These are phyloP conservation scores for Phaseolus lunatus DNA, from an alignment of 306 rosid genomes.

Conservation along the genomic window DNA sequence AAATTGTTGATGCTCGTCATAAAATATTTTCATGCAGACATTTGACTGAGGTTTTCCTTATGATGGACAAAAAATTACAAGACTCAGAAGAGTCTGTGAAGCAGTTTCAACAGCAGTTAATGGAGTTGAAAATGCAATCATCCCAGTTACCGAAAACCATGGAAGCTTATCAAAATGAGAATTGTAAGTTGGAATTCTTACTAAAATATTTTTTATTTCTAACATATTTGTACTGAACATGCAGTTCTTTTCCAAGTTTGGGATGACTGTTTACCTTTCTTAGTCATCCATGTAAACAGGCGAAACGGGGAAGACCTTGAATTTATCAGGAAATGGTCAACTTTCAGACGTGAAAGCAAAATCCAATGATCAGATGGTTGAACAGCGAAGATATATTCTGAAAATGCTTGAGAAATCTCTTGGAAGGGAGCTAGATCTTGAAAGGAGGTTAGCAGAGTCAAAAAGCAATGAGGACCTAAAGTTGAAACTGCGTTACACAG, in stretches of 20 bases:
- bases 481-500: constrained; percentile 78
- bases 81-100: constrained; percentile 76
- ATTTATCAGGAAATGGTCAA: constrained; percentile 57
- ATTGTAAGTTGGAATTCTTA: constrained; percentile 54
- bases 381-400: constrained; percentile 77
- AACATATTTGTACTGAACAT: constrained; percentile 15
- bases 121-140: constrained; percentile 77
- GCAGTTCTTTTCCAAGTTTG: constrained; percentile 29
- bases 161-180: constrained; percentile 59
- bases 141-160: constrained; percentile 75
- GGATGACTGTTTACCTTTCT: constrained; percentile 43
- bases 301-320: constrained; percentile 52
- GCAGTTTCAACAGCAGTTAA: constrained; percentile 73
- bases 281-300: constrained; percentile 61
- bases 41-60: constrained; percentile 58
- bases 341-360: constrained; percentile 51
- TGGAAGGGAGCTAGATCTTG: constrained; percentile 85
- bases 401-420: constrained; percentile 90
- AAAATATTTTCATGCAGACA: constrained; percentile 78
- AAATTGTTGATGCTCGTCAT: constrained; percentile 68
- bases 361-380: constrained; percentile 65
- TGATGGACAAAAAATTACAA: constrained; percentile 70
- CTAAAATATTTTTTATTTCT: constrained; percentile 25
- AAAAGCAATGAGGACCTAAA: constrained; percentile 75
- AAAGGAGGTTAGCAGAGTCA: constrained; percentile 79